Evolutionary conservation across 2,329 filamentous ascomycete species (phyloP), one percentile per base, ranked within the genome.

Genomic region (Penicillium hordei): DNA sequence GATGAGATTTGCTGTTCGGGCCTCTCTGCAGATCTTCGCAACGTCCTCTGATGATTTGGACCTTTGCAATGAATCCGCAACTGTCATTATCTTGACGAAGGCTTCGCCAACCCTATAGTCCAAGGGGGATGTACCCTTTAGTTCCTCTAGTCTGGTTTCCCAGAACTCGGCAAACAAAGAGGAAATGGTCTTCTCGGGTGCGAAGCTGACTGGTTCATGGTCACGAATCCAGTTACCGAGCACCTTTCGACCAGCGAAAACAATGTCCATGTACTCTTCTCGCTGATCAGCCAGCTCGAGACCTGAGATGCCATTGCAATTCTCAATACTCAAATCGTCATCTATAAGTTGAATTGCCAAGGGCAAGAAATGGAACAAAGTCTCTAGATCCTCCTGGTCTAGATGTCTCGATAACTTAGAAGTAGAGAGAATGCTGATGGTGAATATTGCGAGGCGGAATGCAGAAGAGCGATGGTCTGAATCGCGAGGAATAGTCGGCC

Each of bases 391-490:
- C 42, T 73, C 70, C 43, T 71, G 48, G 39, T 72, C 63, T 8
- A 78, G 50, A 34, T 65, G 61, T 15, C 70, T 63, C 13, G 75
- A 61, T 3, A 77, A 51, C 21, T 77, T 71, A 2, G 73, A 73
- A 1, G 71, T 72, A 19, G 76, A 75, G 33, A 92, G 70, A 0
- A 94, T 70, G 48, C 81, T 82, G 6, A 81, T 79, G 0, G 86
- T 83, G 70, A 92, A 96, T 48, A 88, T 80, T 1, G 88, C 86
- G 78, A 95, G 89, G 55, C 93, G 83, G 15, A 90, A 84, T 1
- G 91, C 86, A 53, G 89, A 79, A 2, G 91, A 91, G 33, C 87
- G 84, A 0, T 89, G 89, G 62, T 84, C 83, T 4, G 82, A 78
- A 69, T 96, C 92, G 43, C 88, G 81, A 33, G 77, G 70, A 17